Evolutionary conservation across 805 yeast species (phyloP).

Genomic region (Candida schatavii): DNA sequence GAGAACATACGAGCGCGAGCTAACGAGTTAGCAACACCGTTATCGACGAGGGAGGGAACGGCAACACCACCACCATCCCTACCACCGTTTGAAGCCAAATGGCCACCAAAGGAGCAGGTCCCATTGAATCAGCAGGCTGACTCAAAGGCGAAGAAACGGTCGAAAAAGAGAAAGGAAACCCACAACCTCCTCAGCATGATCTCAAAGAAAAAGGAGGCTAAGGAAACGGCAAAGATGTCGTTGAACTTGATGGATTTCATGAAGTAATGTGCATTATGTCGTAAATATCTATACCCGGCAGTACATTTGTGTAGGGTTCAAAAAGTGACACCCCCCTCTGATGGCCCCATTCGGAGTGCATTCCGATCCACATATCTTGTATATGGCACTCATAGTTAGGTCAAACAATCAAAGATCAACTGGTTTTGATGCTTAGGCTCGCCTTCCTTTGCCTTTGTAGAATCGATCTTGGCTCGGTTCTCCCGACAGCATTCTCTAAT

Average conservation of each 20-base stretch:
- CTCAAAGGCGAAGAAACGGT: slow-evolving; percentile 31
- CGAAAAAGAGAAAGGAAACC: slow-evolving; percentile 44
- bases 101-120: slow-evolving; percentile 15
- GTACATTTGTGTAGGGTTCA: no score
- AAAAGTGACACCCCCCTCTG: no score
- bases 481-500: slow-evolving; percentile 37
- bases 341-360: no score
- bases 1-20: not conserved
- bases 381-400: no score
- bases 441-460: slow-evolving; percentile 8
- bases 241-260: slow-evolving; percentile 52
- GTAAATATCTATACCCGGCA: no score
- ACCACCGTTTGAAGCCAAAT: slow-evolving; percentile 19
- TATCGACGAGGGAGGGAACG: not conserved
- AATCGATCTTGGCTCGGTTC: slow-evolving; percentile 4
- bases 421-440: not conserved
- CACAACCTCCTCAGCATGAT: slow-evolving; percentile 42
- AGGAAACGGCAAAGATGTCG: slow-evolving; percentile 24
- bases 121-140: not conserved
- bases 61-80: slow-evolving; percentile 1
- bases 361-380: no score
- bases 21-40: not conserved
- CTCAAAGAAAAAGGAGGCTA: slow-evolving; percentile 35
- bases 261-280: slow-evolving; percentile 16
- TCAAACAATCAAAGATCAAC: not conserved